Conservation (phyloP, 768 basidiomycete species). For the Neoboletus subvelutipes region DNA sequence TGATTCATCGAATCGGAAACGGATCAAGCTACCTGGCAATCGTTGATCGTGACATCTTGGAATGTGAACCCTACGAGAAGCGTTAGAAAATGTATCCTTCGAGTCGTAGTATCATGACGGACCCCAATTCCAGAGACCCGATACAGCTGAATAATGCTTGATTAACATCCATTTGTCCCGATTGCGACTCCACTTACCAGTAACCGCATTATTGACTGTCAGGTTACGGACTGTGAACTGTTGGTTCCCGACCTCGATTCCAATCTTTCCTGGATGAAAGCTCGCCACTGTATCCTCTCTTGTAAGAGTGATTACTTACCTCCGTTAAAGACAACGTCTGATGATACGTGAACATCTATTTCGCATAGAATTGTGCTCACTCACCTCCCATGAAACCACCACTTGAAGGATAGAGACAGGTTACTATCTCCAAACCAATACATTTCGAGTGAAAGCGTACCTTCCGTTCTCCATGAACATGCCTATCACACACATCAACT, state of each 20-base stretch:
- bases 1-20: neutral
- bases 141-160: conserved; percentile 19
- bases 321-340: conserved; percentile 44
- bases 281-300: too few relatives aligned
- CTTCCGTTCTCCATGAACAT: conserved; percentile 36
- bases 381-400: conserved; percentile 49
- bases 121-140: conserved; percentile 34
- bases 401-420: conserved; percentile 12
- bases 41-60: conserved; percentile 33
- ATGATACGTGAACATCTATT: neutral
- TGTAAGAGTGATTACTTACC: conserved; percentile 20
- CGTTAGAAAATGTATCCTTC: neutral
- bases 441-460: neutral
- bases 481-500: conserved; percentile 26
- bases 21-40: conserved; percentile 25
- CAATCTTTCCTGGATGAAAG: conserved; percentile 29
- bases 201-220: conserved; percentile 51
- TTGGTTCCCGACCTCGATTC: conserved; percentile 33
- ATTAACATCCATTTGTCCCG: neutral
- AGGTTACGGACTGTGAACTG: conserved; percentile 45
- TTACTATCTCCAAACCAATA: neutral
- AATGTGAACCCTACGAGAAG: conserved; percentile 33
- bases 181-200: conserved; percentile 9
- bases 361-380: conserved; percentile 5
- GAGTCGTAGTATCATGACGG: neutral